Conservation (phyloP, 768 basidiomycete species). For the Holtermanniella nyarrowii region DNA sequence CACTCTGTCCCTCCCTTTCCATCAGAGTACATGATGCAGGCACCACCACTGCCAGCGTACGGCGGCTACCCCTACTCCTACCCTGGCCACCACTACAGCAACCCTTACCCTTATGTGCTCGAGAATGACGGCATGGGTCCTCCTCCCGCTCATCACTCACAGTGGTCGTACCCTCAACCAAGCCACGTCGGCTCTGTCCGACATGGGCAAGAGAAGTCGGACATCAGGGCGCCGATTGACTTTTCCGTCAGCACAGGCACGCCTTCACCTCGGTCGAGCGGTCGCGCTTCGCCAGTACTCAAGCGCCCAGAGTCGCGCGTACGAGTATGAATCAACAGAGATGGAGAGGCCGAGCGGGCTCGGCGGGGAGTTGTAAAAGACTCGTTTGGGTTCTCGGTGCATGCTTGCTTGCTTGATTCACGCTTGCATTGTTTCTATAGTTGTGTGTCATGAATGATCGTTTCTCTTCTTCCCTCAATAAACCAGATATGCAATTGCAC, state of each 20-base stretch:
- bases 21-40: not conserved
- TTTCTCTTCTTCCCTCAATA: not conserved
- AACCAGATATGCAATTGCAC: slow-evolving; percentile 10
- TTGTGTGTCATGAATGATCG: not conserved
- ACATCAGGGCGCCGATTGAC: not conserved
- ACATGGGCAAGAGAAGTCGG: not conserved
- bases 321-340: not conserved
- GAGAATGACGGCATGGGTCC: not conserved
- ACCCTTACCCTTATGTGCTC: not conserved
- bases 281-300: not conserved
- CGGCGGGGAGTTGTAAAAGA: not conserved
- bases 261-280: not conserved
- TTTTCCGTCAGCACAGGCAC: not conserved
- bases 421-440: not conserved
- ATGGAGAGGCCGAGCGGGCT: not conserved
- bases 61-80: not conserved
- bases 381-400: not conserved
- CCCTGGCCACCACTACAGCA: not conserved
- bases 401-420: too few relatives aligned
- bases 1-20: not conserved
- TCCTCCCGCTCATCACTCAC: too few relatives aligned
- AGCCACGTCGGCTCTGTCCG: too few relatives aligned
- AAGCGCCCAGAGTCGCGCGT: not conserved
- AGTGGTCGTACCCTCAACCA: too few relatives aligned
- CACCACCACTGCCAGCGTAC: not conserved